Evolutionary conservation across 768 basidiomycete species (phyloP).

Genomic region (Fomitopsis serialis): DNA sequence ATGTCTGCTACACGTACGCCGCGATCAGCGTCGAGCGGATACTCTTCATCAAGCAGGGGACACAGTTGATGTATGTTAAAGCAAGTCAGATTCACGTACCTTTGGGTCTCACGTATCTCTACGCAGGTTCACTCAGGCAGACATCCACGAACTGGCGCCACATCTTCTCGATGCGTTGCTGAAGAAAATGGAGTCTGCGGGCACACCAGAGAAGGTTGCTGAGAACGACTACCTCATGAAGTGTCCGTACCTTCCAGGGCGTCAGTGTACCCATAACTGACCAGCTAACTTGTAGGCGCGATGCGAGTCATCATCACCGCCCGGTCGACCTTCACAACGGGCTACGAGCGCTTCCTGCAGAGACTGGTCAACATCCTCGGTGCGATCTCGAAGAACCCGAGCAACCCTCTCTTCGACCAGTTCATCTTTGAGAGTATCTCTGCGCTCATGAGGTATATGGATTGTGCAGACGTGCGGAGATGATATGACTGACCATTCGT

Average conservation of each 20-base stretch:
- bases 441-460: constrained; percentile 77
- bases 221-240: constrained; percentile 99
- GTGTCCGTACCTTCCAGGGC: constrained; percentile 50
- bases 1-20: constrained; percentile 93
- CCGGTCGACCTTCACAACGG: constrained; percentile 67
- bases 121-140: constrained; percentile 77
- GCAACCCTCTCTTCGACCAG: constrained; percentile 96
- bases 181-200: constrained; percentile 70
- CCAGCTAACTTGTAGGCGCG: constrained; percentile 47
- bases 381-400: constrained; percentile 90
- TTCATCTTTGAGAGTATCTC: constrained; percentile 96
- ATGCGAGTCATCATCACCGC: constrained; percentile 94
- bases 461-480: neutral
- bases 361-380: constrained; percentile 82
- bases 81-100: neutral
- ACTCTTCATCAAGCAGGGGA: constrained; percentile 80
- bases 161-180: constrained; percentile 69
- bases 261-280: neutral
- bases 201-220: constrained; percentile 86
- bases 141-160: constrained; percentile 80
- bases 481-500: neutral
- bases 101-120: neutral
- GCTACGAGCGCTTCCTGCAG: constrained; percentile 56
- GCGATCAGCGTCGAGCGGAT: constrained; percentile 98
- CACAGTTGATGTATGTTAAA: constrained; percentile 58